Conservation (phyloP, 305 asterid genomes). For the Fraxinus floribunda region DNA sequence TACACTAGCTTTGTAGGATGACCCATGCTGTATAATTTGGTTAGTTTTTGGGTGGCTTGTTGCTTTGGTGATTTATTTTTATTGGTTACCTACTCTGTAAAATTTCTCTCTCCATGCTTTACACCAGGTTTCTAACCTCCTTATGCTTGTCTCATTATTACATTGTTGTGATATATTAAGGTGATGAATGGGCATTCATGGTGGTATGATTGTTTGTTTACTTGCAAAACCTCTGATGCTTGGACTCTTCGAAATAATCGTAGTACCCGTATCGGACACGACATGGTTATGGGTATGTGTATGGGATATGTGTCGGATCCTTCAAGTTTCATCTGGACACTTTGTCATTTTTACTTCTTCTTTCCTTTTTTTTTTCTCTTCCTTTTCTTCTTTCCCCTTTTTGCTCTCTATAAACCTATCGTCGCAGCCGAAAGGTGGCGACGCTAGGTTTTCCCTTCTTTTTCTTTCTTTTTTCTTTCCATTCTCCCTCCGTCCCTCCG, state of each 20-base stretch:
- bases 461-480: not conserved
- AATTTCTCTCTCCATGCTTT: not conserved
- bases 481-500: no score
- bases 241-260: not conserved
- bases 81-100: not conserved
- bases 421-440: not conserved
- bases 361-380: no score
- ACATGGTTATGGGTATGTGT: no score
- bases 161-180: slow-evolving; percentile 11
- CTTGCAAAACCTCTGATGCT: not conserved
- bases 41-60: not conserved
- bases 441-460: not conserved
- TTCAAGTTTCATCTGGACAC: not conserved
- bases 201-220: not conserved
- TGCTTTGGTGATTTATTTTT: not conserved
- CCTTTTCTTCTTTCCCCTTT: not conserved
- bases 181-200: not conserved
- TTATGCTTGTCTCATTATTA: not conserved
- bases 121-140: not conserved
- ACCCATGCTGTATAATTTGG: not conserved
- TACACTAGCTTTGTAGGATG: not conserved
- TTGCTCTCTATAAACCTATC: not conserved
- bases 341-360: no score
- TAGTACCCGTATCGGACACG: not conserved
- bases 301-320: not conserved